Base-by-base conservation (phyloP, 257 asterid species). In the Sherardia arvensis region DNA sequence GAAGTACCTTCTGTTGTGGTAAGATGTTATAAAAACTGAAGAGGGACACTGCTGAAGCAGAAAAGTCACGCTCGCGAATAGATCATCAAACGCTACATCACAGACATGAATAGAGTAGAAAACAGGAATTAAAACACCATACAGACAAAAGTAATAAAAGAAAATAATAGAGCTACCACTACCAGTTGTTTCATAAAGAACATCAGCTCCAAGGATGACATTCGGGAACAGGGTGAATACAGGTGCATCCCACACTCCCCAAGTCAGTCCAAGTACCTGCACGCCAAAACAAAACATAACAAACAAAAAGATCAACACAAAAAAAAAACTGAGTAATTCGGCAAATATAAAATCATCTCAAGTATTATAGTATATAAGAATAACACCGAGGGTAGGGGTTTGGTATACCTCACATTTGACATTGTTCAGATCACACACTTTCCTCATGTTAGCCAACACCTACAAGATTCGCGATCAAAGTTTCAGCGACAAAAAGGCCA, bases 141-240 rank as follows among this genome's bases (percentile, higher is more conserved):
- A 23, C 15, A 61, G 47, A 36, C 43, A 49, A 32, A 66, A 60
- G 15, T 18, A 22, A 55, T 21, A 57, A 33, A 10, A 12, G 12
- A 54, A 21, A 61, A 33, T 4, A 15, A 65, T 53, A 34, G 47
- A n/a, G 70, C 64, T 71, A 92, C 97, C n/a, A 71, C 64, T 71
- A 92, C 97, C 87, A 68, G 74, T 79, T 64, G 96, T 30, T 38
- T 92, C 93, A 62, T 92, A 88, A 64, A 92, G 84, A 43, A 92
- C 95, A 79, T 92, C 95, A 64, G 98, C 97, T 76, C 97, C 98
- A 54, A 92, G 95, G 77, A 92, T 89, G 74, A 92, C 82, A 62
- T 84, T 84, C n/a, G 97, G 93, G 76, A 34, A 71, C 67, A 92
- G 74, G 73, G 62, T 62, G 77, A 92, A 89, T 66, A 79, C 32